Conservation (phyloP, 768 basidiomycete genomes). For the Tulasnella sp. region DNA sequence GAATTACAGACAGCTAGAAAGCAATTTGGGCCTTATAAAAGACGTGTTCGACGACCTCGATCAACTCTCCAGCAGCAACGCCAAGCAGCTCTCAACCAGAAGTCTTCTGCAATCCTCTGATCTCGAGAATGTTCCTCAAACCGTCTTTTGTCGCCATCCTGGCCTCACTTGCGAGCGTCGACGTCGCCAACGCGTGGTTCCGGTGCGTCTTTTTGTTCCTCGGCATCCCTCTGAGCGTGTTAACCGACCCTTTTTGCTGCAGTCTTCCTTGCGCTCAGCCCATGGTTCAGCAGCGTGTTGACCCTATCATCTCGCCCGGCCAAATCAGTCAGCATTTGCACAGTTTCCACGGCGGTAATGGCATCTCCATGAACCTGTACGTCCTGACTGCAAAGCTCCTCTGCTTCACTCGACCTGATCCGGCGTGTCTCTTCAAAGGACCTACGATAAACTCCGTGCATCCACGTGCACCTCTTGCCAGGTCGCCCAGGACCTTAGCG, state of each 20-base stretch:
- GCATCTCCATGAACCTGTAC: not conserved
- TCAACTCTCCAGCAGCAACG: not conserved
- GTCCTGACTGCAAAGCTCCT: no score
- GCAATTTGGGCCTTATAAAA: not conserved
- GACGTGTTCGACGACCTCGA: not conserved
- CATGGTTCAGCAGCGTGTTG: conserved; percentile 27
- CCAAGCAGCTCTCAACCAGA: not conserved
- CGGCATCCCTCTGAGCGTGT: not conserved
- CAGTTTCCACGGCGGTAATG: conserved; percentile 21
- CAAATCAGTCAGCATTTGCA: conserved; percentile 24
- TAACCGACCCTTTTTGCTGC: not conserved
- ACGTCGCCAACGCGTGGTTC: conserved; percentile 26
- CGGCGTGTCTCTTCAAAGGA: conserved; percentile 4
- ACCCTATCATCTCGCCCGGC: conserved; percentile 25
- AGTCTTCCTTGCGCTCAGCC: conserved; percentile 20
- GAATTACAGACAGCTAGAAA: not conserved
- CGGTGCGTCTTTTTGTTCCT: not conserved
- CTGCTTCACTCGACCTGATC: not conserved
- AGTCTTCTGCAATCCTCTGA: not conserved
- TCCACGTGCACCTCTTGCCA: conserved; percentile 25
- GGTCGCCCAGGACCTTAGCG: conserved; percentile 25
- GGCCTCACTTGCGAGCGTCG: conserved; percentile 8
- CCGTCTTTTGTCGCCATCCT: conserved; percentile 17
- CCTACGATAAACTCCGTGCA: conserved; percentile 26
- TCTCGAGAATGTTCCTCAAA: conserved; percentile 14